Conservation (phyloP, 805 yeast species). For the Candida peoriensis region DNA sequence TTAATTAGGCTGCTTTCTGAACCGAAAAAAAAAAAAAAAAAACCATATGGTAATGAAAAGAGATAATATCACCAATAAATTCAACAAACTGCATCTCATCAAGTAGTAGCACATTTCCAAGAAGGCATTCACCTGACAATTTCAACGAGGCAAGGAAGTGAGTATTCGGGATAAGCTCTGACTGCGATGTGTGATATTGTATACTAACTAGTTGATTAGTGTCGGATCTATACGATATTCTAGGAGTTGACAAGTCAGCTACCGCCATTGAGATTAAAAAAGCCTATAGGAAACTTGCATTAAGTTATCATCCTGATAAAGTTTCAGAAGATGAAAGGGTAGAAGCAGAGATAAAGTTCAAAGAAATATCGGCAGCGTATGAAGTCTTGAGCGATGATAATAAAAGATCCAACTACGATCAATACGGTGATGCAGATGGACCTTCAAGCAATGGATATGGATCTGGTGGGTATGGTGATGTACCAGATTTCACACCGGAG, state of each 20-base stretch:
- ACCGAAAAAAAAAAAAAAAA: too few species aligned
- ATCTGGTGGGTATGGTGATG: constrained; percentile 36
- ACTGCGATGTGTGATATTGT: too few species aligned
- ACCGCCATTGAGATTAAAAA: constrained; percentile 67
- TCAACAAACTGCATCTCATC: too few species aligned
- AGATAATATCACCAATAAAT: too few species aligned
- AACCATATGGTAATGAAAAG: too few species aligned
- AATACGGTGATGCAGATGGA: constrained; percentile 42
- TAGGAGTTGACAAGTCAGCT: constrained; percentile 67
- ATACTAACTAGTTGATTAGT: too few species aligned
- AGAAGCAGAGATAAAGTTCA: constrained; percentile 72
- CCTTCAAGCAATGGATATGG: constrained; percentile 24
- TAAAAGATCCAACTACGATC: constrained; percentile 54
- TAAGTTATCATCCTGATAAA: constrained; percentile 86
- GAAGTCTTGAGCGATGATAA: constrained; percentile 72
- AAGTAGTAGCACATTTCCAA: too few species aligned
- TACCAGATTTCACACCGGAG: constrained; percentile 53
- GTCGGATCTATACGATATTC: constrained; percentile 47
- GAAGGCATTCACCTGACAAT: too few species aligned
- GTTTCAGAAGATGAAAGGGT: constrained; percentile 61
- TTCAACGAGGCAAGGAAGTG: too few species aligned
- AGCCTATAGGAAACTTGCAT: constrained; percentile 82
- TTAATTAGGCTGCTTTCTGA: too few species aligned
- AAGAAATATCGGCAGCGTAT: constrained; percentile 82
- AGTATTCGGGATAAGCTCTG: too few species aligned